Conservation (phyloP, 2,329 filamentous ascomycete genomes). For the Stagonosporopsis tanaceti region DNA sequence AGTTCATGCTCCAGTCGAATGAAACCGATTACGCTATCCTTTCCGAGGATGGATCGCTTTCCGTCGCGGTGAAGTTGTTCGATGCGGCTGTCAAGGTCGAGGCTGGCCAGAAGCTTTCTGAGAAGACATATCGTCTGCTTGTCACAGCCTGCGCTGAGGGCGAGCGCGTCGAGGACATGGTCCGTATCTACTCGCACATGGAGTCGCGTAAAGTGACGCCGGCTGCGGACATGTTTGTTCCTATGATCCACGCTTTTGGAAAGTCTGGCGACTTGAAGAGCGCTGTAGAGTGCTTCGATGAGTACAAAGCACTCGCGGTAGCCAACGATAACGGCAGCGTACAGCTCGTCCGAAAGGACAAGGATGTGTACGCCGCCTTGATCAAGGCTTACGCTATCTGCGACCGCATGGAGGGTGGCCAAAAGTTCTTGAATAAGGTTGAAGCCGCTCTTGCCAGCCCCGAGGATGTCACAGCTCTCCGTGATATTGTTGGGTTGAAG, state of each 20-base stretch:
- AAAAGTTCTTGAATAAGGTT: slow-evolving; percentile 86
- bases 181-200: slow-evolving; percentile 91
- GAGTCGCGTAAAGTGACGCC: slow-evolving; percentile 77
- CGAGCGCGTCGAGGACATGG: slow-evolving; percentile 86
- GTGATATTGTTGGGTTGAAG: slow-evolving; percentile 73
- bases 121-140: slow-evolving; percentile 83
- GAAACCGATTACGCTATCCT: slow-evolving; percentile 88
- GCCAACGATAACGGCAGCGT: slow-evolving; percentile 78
- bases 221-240: slow-evolving; percentile 82
- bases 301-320: slow-evolving; percentile 90
- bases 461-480: slow-evolving; percentile 66
- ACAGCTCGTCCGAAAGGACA: slow-evolving; percentile 75
- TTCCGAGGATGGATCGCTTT: slow-evolving; percentile 84
- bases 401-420: slow-evolving; percentile 79
- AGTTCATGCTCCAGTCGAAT: slow-evolving; percentile 88
- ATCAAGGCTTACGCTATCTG: slow-evolving; percentile 88
- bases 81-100: slow-evolving; percentile 73
- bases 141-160: slow-evolving; percentile 87
- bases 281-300: slow-evolving; percentile 93
- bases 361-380: slow-evolving; percentile 87
- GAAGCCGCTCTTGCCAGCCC: slow-evolving; percentile 62
- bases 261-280: slow-evolving; percentile 80
- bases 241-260: slow-evolving; percentile 95
- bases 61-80: slow-evolving; percentile 86
- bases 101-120: slow-evolving; percentile 70